Percentiles rank a stretch among this genome's conserved stretches.
Evolutionary conservation across 805 yeast species (phyloP).

Genomic region (Starmerella lactis-condensi): DNA sequence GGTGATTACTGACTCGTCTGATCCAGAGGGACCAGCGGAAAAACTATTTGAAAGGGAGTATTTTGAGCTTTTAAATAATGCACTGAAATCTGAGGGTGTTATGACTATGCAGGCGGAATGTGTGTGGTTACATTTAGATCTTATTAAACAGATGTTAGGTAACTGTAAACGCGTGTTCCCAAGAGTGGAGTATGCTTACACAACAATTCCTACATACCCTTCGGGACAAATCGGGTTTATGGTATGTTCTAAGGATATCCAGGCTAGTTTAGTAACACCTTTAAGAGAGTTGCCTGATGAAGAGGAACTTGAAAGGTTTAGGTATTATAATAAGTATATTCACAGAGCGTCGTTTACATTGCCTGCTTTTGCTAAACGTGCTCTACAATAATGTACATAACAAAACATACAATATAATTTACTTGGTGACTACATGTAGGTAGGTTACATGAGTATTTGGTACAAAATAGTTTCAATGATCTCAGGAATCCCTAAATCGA

Average conservation of each 20-base stretch:
- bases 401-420: too few species aligned
- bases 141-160: slow-evolving; percentile 55
- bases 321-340: slow-evolving; percentile 46
- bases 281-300: slow-evolving; percentile 28
- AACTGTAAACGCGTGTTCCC: slow-evolving; percentile 70
- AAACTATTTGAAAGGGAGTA: slow-evolving; percentile 81
- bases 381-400: too few species aligned
- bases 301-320: slow-evolving; percentile 33
- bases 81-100: slow-evolving; percentile 86
- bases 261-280: slow-evolving; percentile 33
- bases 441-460: too few species aligned
- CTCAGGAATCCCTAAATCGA: too few species aligned
- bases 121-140: slow-evolving; percentile 67
- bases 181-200: slow-evolving; percentile 57
- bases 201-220: slow-evolving; percentile 75
- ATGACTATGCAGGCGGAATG: slow-evolving; percentile 79
- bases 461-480: too few species aligned
- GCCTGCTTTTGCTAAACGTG: slow-evolving; percentile 51
- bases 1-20: slow-evolving; percentile 91
- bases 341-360: slow-evolving; percentile 59
- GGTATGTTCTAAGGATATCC: slow-evolving; percentile 43
- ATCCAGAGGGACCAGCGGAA: slow-evolving; percentile 98
- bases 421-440: too few species aligned
- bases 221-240: slow-evolving; percentile 74
- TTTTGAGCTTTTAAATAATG: slow-evolving; percentile 64